These are phyloP conservation scores for Tolypocladium amazonense DNA, from an alignment of 2,329 filamentous ascomycete species.

Conservation along the genomic window DNA sequence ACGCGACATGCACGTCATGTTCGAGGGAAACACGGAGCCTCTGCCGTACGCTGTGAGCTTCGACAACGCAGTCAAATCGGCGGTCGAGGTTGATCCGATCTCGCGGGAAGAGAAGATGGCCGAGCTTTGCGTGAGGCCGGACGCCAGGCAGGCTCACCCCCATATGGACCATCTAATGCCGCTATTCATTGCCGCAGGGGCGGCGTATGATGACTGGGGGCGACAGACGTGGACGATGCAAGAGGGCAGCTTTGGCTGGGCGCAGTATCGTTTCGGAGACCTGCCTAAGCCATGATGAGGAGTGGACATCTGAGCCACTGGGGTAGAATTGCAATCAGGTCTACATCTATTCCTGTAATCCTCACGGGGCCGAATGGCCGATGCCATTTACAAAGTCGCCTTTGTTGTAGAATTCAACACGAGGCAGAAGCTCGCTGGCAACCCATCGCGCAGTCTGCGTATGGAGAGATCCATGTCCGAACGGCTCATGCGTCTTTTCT, in stretches of 20 bases:
- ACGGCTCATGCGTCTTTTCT: constrained; percentile 37
- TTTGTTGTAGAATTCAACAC: constrained; percentile 37
- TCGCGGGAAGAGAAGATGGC: constrained; percentile 29
- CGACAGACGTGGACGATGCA: constrained; percentile 34
- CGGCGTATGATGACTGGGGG: constrained; percentile 28
- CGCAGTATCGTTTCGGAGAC: constrained; percentile 34
- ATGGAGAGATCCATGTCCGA: constrained; percentile 46
- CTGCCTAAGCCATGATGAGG: constrained; percentile 9
- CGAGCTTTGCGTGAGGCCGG: constrained; percentile 26
- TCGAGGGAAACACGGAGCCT: constrained; percentile 27
- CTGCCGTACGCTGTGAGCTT: constrained; percentile 52
- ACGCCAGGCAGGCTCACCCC: constrained; percentile 36
- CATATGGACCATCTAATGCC: constrained; percentile 41
- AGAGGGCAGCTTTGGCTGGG: constrained; percentile 34
- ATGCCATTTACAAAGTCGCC: constrained; percentile 39
- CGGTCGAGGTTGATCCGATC: constrained; percentile 35
- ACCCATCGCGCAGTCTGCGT: constrained; percentile 53
- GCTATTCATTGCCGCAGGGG: constrained; percentile 33
- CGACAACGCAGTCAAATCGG: constrained; percentile 57
- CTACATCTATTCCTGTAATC: not conserved
- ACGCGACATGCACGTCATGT: constrained; percentile 31
- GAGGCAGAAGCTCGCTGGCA: constrained; percentile 36
- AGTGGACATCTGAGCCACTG: too few relatives aligned
- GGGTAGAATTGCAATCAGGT: not conserved
- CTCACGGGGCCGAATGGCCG: constrained; percentile 15